Percentiles rank a stretch among this genome's conserved stretches.
Evolutionary conservation across 208 protist species (phyloP).

Genomic region (Acanthamoeba healyi): DNA sequence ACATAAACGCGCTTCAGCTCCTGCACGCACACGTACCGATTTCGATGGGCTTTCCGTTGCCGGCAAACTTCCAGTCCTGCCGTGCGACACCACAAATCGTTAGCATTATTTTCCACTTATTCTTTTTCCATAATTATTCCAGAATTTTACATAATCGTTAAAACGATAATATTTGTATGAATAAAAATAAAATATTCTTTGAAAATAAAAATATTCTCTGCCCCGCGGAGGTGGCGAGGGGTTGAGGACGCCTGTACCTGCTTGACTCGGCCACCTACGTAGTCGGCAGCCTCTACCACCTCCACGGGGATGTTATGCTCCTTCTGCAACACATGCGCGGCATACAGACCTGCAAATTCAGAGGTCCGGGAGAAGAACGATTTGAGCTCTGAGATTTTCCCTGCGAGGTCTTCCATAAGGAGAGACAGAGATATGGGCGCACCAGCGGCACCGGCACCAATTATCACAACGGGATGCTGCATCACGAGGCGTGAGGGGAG

Average conservation of each 20-base stretch:
- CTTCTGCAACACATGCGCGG: background rate
- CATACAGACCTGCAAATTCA: conserved; percentile 56
- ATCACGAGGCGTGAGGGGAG: background rate
- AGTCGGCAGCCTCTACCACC: conserved; percentile 4
- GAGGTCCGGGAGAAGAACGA: background rate
- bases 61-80: conserved; percentile 44
- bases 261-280: conserved; percentile 18
- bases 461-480: conserved; percentile 26
- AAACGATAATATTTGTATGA: background rate
- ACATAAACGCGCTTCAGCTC: background rate
- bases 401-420: background rate
- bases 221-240: background rate
- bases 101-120: no score
- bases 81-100: no score
- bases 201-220: background rate
- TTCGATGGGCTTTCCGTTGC: conserved; percentile 41
- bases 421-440: background rate
- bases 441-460: conserved; percentile 21
- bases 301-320: conserved; percentile 39
- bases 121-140: no score
- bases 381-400: background rate
- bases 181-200: background rate
- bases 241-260: background rate
- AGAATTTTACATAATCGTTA: background rate
- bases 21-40: conserved; percentile 2